phyloP scores from a whole-genome alignment of 805 yeast species.

The Zygosaccharomyces siamensis region DNA sequence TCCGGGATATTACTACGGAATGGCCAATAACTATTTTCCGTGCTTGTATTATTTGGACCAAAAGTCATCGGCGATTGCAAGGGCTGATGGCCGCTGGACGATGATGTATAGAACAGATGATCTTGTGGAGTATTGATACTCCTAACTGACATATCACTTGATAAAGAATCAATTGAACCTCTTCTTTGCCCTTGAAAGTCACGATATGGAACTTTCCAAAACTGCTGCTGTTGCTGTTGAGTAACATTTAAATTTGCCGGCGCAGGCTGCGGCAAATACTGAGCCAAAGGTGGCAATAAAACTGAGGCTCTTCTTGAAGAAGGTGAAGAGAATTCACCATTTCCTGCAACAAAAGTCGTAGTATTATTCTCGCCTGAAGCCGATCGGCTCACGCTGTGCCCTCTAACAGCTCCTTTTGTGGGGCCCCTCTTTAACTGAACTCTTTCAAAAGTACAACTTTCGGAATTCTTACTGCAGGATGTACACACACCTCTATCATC shows the following conservation, averaged over 20 bases:
- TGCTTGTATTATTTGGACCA: neutral
- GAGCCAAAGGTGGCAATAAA: conserved; percentile 33
- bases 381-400: conserved; percentile 9
- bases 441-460: conserved; percentile 61
- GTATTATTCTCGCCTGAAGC: conserved; percentile 6
- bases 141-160: conserved; percentile 29
- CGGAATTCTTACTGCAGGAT: conserved; percentile 57
- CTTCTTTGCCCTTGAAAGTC: conserved; percentile 31
- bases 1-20: conserved; percentile 5
- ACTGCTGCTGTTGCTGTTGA: conserved; percentile 32
- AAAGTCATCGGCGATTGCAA: conserved; percentile 7
- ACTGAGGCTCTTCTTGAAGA: conserved; percentile 20
- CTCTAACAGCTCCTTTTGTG: conserved; percentile 58
- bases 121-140: conserved; percentile 17
- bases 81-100: conserved; percentile 8
- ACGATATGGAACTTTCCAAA: conserved; percentile 37
- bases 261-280: conserved; percentile 24
- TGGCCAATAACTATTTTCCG: neutral
- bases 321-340: conserved; percentile 11
- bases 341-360: neutral
- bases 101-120: conserved; percentile 18
- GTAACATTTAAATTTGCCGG: conserved; percentile 9
- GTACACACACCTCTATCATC: conserved; percentile 53
- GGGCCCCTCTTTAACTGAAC: conserved; percentile 79
- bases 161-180: conserved; percentile 31